Percentiles rank a stretch among this genome's conserved stretches.
phyloP scores from a whole-genome alignment of 75 land plant species.

The Pseudotsuga menziesii region DNA sequence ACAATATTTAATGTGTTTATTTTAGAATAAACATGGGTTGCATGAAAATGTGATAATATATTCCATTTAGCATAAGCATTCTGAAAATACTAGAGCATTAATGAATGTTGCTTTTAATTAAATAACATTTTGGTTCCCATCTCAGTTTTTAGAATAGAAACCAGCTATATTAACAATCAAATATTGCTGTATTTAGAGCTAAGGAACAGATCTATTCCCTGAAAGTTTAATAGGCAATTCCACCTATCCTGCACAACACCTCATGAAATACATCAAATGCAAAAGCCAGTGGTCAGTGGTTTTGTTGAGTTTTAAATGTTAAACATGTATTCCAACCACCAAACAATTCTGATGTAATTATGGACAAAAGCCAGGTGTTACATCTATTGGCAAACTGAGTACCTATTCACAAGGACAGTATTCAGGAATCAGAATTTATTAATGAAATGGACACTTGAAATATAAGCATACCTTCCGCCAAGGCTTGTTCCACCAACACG shows the following conservation, averaged over 20 bases:
- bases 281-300: neutral
- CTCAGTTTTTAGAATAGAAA: neutral
- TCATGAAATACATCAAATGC: too few relatives aligned
- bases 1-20: neutral
- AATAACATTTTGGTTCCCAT: neutral
- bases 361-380: neutral
- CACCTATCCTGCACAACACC: neutral
- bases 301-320: neutral
- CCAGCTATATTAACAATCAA: neutral
- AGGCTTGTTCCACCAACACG: constrained; percentile 49
- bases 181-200: neutral
- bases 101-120: neutral
- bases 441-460: too few relatives aligned
- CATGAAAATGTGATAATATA: neutral
- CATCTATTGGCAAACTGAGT: neutral
- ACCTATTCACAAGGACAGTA: too few relatives aligned
- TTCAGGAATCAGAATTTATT: too few relatives aligned
- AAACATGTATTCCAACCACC: neutral
- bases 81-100: neutral
- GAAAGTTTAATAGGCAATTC: neutral
- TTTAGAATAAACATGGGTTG: neutral
- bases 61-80: neutral
- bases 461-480: constrained; percentile 31
- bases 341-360: neutral
- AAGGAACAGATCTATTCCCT: neutral